Percentiles rank a stretch among this genome's conserved stretches.
These are phyloP conservation scores for Parascedosporium putredinis DNA, from an alignment of 2,329 filamentous ascomycete genomes.

Conservation along the genomic window DNA sequence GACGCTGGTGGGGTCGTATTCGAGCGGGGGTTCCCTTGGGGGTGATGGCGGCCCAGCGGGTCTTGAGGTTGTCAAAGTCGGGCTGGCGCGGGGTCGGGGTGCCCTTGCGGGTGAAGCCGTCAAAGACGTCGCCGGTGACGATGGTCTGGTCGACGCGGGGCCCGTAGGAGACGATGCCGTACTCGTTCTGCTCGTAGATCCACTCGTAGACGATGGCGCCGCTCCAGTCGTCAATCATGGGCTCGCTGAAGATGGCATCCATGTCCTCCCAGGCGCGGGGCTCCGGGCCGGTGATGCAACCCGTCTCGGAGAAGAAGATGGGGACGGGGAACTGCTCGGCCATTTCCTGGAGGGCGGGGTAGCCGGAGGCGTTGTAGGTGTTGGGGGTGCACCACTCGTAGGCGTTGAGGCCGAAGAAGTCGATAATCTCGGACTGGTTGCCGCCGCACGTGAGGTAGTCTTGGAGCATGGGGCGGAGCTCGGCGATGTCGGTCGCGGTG, in stretches of 20 bases:
- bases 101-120: slow-evolving; percentile 60
- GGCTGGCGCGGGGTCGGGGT: slow-evolving; percentile 63
- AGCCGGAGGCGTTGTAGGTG: slow-evolving; percentile 54
- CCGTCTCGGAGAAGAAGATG: slow-evolving; percentile 83
- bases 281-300: slow-evolving; percentile 54
- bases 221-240: slow-evolving; percentile 63
- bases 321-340: slow-evolving; percentile 67
- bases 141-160: slow-evolving; percentile 39
- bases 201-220: slow-evolving; percentile 83
- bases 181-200: slow-evolving; percentile 76
- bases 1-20: slow-evolving; percentile 52
- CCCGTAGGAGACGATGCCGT: slow-evolving; percentile 72
- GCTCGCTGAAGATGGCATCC: slow-evolving; percentile 59
- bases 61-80: slow-evolving; percentile 69
- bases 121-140: slow-evolving; percentile 45
- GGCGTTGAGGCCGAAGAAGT: slow-evolving; percentile 80
- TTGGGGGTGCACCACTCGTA: slow-evolving; percentile 67
- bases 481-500: slow-evolving; percentile 73
- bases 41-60: slow-evolving; percentile 61
- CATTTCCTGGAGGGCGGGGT: slow-evolving; percentile 55
- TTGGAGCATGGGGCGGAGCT: slow-evolving; percentile 50
- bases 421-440: slow-evolving; percentile 58
- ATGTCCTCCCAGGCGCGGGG: slow-evolving; percentile 63
- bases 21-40: slow-evolving; percentile 58
- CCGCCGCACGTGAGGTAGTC: slow-evolving; percentile 70